Conservation (phyloP, 805 yeast species). For the Saturnispora sekii region DNA sequence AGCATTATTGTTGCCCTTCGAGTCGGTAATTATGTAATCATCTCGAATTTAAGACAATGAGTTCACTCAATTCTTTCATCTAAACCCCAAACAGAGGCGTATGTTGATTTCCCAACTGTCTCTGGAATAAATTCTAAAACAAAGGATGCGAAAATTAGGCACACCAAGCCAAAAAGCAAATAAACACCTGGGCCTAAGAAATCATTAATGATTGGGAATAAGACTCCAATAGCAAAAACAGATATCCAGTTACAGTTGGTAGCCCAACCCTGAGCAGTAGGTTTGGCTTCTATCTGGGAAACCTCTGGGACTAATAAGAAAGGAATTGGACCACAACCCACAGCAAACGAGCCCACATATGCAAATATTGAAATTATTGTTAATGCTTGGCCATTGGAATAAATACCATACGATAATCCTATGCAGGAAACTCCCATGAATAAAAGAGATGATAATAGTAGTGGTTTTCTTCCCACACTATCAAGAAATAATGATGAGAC, state of each 20-base stretch:
- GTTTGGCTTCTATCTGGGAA: slow-evolving; percentile 71
- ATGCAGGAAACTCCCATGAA: slow-evolving; percentile 61
- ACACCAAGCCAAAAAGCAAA: slow-evolving; percentile 54
- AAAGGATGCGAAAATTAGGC: slow-evolving; percentile 41
- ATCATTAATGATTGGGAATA: slow-evolving; percentile 66
- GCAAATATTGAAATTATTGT: slow-evolving; percentile 57
- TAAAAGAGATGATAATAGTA: slow-evolving; percentile 54
- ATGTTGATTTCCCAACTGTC: slow-evolving; percentile 55
- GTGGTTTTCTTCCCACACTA: slow-evolving; percentile 60
- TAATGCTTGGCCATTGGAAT: slow-evolving; percentile 33
- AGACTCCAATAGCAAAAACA: slow-evolving; percentile 69
- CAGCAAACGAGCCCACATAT: slow-evolving; percentile 79
- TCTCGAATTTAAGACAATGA: too few species aligned
- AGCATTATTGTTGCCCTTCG: background rate
- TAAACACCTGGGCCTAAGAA: slow-evolving; percentile 72
- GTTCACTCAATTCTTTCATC: slow-evolving; percentile 4
- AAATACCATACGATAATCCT: slow-evolving; percentile 58
- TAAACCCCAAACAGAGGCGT: slow-evolving; percentile 58
- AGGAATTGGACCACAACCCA: slow-evolving; percentile 94
- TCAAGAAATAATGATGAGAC: slow-evolving; percentile 72
- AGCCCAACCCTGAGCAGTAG: slow-evolving; percentile 88
- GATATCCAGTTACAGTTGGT: slow-evolving; percentile 87
- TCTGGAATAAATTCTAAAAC: slow-evolving; percentile 53
- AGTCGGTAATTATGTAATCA: too few species aligned
- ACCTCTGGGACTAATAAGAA: slow-evolving; percentile 81